Conservation (phyloP, 148 eudicot species). For the Bassia scoparia region DNA sequence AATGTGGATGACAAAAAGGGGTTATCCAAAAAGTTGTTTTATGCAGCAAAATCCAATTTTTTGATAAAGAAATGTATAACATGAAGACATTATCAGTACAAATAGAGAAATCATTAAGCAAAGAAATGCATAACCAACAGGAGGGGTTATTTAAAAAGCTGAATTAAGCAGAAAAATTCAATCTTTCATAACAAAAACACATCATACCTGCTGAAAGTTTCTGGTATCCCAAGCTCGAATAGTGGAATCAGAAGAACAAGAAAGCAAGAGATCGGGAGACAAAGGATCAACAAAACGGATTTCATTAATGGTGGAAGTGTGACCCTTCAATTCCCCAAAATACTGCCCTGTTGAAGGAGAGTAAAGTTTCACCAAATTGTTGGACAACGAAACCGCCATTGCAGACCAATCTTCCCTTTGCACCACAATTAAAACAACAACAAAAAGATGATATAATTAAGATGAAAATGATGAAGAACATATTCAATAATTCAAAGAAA, state of each 20-base stretch:
- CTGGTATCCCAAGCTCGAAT: constrained; percentile 87
- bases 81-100: too few relatives aligned
- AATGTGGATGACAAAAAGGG: too few relatives aligned
- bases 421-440: constrained; percentile 7
- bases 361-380: constrained; percentile 67
- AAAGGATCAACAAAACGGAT: constrained; percentile 49
- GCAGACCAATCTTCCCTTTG: constrained; percentile 79
- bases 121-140: too few relatives aligned
- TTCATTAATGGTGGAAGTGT: constrained; percentile 56
- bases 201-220: constrained; percentile 52
- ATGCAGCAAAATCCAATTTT: too few relatives aligned
- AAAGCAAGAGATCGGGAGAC: constrained; percentile 49
- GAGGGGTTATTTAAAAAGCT: too few relatives aligned
- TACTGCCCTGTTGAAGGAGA: constrained; percentile 74
- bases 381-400: constrained; percentile 90
- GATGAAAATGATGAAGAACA: background rate
- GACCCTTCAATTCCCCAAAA: constrained; percentile 72
- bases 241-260: constrained; percentile 79
- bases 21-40: too few relatives aligned
- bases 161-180: background rate
- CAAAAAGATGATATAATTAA: background rate
- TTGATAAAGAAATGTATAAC: too few relatives aligned
- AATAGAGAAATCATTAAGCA: too few relatives aligned
- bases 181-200: too few relatives aligned
- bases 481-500: background rate